Evolutionary conservation across 768 basidiomycete species (phyloP).

Genomic region (Trametes villosa): DNA sequence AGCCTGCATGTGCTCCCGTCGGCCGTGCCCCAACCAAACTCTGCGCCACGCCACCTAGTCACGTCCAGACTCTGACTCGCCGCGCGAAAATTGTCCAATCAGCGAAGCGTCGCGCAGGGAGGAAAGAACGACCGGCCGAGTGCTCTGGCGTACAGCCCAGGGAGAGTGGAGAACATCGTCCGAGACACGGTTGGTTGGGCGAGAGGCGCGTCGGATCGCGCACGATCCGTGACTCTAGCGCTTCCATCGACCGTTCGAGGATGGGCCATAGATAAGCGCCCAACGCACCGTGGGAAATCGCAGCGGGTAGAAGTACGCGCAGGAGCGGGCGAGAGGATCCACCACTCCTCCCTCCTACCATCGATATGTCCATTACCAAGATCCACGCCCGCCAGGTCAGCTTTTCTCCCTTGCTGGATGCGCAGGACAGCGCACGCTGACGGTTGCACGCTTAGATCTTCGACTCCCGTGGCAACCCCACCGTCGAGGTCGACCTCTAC

Average conservation of each 20-base stretch:
- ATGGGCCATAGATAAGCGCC: conserved; percentile 29
- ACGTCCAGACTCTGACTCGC: conserved; percentile 6
- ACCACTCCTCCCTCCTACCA: conserved; percentile 25
- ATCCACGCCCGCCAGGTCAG: conserved; percentile 90
- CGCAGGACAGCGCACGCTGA: conserved; percentile 49
- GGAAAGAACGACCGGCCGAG: background rate
- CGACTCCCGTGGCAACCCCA: conserved; percentile 98
- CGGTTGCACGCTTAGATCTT: conserved; percentile 87
- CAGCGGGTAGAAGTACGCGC: conserved; percentile 19
- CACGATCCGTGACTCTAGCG: conserved; percentile 9
- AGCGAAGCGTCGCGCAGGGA: background rate
- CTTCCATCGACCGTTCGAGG: conserved; percentile 6
- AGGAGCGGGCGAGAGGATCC: conserved; percentile 24
- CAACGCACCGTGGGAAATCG: conserved; percentile 39
- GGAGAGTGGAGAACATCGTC: background rate
- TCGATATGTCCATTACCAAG: conserved; percentile 89
- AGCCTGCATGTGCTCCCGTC: background rate
- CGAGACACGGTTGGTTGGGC: background rate
- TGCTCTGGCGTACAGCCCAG: too few species aligned
- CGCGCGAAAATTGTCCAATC: background rate
- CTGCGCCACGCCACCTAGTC: background rate
- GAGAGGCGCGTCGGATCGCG: background rate
- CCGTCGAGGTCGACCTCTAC: conserved; percentile 91
- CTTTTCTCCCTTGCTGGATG: background rate
- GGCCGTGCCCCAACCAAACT: background rate